Evolutionary conservation across 495 filamentous ascomycete species (phyloP).

Genomic region (Tricharina praecox): DNA sequence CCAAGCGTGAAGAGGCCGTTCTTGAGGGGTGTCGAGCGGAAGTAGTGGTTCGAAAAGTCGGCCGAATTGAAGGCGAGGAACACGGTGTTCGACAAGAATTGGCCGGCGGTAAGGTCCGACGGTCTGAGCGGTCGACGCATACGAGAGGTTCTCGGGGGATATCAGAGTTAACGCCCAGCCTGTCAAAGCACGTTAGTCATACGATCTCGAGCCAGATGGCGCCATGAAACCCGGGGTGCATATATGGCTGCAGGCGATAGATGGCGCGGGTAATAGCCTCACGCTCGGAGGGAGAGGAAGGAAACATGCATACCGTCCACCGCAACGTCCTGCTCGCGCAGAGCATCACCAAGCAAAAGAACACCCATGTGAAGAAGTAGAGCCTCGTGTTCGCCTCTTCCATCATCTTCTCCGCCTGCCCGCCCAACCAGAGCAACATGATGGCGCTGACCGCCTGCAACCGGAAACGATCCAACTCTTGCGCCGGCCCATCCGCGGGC

Average conservation of each 20-base stretch:
- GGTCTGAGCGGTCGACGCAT: slow-evolving; percentile 92
- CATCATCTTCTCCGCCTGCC: slow-evolving; percentile 70
- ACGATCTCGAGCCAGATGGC: not conserved
- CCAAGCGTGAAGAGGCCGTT: slow-evolving; percentile 66
- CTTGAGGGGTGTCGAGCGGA: slow-evolving; percentile 51
- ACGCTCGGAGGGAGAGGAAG: not conserved
- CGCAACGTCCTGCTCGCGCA: slow-evolving; percentile 96
- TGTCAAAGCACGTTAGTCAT: slow-evolving; percentile 1
- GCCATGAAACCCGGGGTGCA: too few relatives aligned
- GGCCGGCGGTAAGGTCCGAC: slow-evolving; percentile 87
- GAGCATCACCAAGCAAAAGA: slow-evolving; percentile 93
- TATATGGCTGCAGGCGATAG: not conserved
- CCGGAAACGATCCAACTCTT: slow-evolving; percentile 98
- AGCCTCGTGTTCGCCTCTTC: slow-evolving; percentile 59
- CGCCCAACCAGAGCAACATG: slow-evolving; percentile 81
- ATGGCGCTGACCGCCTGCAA: slow-evolving; percentile 80
- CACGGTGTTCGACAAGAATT: slow-evolving; percentile 93
- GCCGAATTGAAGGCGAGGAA: slow-evolving; percentile 87
- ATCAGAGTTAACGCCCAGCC: slow-evolving; percentile 87
- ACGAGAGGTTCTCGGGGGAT: slow-evolving; percentile 79
- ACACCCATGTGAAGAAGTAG: slow-evolving; percentile 92
- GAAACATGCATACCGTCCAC: slow-evolving; percentile 48
- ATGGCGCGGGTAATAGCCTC: not conserved
- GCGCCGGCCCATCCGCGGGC: slow-evolving; percentile 58
- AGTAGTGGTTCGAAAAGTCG: slow-evolving; percentile 89